Conservation (phyloP, 768 basidiomycete genomes). For the Crucibulum laeve region DNA sequence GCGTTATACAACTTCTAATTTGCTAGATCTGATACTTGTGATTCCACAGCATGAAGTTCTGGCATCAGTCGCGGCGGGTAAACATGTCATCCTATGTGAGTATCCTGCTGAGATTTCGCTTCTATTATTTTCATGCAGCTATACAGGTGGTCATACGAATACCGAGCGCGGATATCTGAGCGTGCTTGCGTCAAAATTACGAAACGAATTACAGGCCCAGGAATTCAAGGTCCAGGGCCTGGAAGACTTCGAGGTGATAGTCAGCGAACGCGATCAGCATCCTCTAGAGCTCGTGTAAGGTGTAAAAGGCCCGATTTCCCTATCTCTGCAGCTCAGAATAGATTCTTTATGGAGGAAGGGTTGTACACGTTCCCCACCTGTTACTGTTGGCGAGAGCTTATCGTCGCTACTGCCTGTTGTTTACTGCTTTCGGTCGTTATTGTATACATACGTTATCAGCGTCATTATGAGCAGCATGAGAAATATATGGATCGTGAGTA, state of each 20-base stretch:
- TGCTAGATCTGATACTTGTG: not conserved
- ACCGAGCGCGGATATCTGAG: constrained; percentile 93
- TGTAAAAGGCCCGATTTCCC: not conserved
- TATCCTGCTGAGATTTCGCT: constrained; percentile 21
- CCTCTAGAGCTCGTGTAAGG: constrained; percentile 65
- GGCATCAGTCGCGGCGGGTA: constrained; percentile 70
- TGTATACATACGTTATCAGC: no score
- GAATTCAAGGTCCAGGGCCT: constrained; percentile 26
- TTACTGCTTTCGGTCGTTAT: no score
- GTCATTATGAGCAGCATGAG: no score
- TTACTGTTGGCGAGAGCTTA: no score
- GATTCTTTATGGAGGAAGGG: no score
- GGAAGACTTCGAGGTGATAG: constrained; percentile 52
- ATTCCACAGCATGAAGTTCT: constrained; percentile 77
- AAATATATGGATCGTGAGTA: no score
- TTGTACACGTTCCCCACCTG: no score
- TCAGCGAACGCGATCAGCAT: constrained; percentile 72
- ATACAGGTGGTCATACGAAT: constrained; percentile 82
- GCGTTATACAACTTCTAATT: not conserved
- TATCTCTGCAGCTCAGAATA: not conserved
- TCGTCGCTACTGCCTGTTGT: no score
- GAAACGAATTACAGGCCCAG: constrained; percentile 39
- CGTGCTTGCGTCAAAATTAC: constrained; percentile 62
- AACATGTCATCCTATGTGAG: constrained; percentile 82
- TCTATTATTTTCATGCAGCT: constrained; percentile 17